phyloP scores from a whole-genome alignment of 768 basidiomycete genomes.

The Pleurotus cornucopiae region DNA sequence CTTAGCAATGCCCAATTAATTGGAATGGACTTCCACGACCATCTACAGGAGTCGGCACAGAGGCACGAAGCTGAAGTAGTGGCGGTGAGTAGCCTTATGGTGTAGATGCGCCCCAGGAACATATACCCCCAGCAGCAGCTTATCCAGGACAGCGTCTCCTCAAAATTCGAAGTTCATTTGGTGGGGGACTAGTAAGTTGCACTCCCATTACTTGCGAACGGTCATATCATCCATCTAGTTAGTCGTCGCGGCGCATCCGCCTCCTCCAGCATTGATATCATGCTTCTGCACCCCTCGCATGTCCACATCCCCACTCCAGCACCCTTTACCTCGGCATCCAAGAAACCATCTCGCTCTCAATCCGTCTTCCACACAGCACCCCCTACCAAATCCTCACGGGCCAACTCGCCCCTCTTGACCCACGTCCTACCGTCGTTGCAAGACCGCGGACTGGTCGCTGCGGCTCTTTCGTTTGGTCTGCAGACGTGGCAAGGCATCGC shows the following conservation, averaged over 20 bases:
- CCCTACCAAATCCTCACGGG: slow-evolving; percentile 1
- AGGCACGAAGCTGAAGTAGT: slow-evolving; percentile 39
- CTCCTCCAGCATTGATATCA: slow-evolving; percentile 34
- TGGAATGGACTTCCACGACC: slow-evolving; percentile 34
- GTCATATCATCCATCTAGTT: slow-evolving; percentile 1
- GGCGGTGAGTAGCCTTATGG: slow-evolving; percentile 30
- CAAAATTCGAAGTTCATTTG: slow-evolving; percentile 45
- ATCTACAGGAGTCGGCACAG: slow-evolving; percentile 30
- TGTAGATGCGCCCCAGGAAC: background rate
- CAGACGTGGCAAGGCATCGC: slow-evolving; percentile 51
- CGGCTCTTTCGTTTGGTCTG: slow-evolving; percentile 23
- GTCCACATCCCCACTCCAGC: slow-evolving; percentile 36
- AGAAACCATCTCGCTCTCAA: background rate
- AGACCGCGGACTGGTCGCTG: slow-evolving; percentile 40
- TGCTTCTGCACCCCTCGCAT: slow-evolving; percentile 42
- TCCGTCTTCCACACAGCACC: slow-evolving; percentile 4
- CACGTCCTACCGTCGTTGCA: slow-evolving; percentile 39
- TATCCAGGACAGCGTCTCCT: slow-evolving; percentile 39
- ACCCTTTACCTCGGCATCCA: slow-evolving; percentile 14
- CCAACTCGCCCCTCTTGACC: slow-evolving; percentile 24
- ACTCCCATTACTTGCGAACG: background rate
- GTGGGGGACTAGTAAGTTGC: slow-evolving; percentile 54
- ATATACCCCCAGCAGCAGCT: slow-evolving; percentile 34
- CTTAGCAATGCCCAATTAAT: slow-evolving; percentile 34
- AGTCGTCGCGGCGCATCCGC: slow-evolving; percentile 45